Conservation (phyloP, 495 filamentous ascomycete species). For the Talaromyces wortmannii region DNA sequence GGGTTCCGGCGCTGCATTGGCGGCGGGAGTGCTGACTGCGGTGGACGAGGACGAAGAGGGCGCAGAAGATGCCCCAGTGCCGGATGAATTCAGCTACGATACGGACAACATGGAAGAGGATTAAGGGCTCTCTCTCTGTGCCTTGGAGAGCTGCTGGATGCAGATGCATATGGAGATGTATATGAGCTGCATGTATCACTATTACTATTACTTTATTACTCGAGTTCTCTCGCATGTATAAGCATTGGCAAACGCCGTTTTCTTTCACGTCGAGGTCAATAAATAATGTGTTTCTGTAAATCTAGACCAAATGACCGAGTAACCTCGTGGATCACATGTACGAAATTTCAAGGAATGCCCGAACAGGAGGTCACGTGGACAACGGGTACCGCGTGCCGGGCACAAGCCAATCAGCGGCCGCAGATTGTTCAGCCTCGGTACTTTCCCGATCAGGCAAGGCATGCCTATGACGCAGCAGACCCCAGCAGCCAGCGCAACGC, state of each 20-base stretch:
- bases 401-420: no score
- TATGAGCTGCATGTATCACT: conserved; percentile 38
- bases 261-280: not conserved
- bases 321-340: not conserved
- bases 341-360: not conserved
- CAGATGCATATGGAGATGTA: conserved; percentile 6
- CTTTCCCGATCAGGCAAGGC: conserved; percentile 6
- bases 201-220: conserved; percentile 7
- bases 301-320: not conserved
- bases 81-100: conserved; percentile 80
- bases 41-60: conserved; percentile 83
- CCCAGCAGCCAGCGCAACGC: not conserved
- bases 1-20: conserved; percentile 57
- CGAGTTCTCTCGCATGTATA: conserved; percentile 1
- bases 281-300: no score
- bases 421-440: conserved; percentile 22
- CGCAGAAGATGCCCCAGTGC: conserved; percentile 72
- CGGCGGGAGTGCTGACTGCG: conserved; percentile 72
- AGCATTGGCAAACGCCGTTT: not conserved
- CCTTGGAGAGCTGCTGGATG: not conserved
- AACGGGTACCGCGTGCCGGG: not conserved
- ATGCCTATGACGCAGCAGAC: not conserved
- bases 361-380: not conserved
- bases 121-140: not conserved
- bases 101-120: conserved; percentile 61